phyloP scores from a whole-genome alignment of 106 monocot species.

The Ottelia alismoides region DNA sequence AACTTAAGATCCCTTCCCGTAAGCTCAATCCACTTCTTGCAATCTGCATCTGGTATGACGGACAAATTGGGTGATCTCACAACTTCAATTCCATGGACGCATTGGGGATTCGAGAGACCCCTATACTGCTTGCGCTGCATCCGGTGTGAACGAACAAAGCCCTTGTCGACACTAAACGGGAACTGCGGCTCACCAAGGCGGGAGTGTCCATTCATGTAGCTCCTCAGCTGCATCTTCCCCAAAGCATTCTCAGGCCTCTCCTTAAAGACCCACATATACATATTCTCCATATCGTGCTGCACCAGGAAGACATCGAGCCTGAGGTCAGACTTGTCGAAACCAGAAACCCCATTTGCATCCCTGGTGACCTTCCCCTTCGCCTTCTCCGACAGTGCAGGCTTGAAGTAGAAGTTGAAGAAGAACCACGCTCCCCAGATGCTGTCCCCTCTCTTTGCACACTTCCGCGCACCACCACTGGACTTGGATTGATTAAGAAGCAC shows the following conservation, averaged over 20 bases:
- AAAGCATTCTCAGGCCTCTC: slow-evolving; percentile 29
- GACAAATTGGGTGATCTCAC: slow-evolving; percentile 21
- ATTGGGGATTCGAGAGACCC: slow-evolving; percentile 32
- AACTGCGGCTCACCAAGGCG: slow-evolving; percentile 30
- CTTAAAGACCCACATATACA: slow-evolving; percentile 44
- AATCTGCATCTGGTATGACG: slow-evolving; percentile 14
- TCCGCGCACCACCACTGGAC: too few species aligned
- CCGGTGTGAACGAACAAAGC: slow-evolving; percentile 27
- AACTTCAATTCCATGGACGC: slow-evolving; percentile 30
- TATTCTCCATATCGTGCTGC: slow-evolving; percentile 42
- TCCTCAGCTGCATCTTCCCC: slow-evolving; percentile 37
- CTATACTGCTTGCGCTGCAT: slow-evolving; percentile 38
- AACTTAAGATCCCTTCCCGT: slow-evolving; percentile 31
- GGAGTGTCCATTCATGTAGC: slow-evolving; percentile 37
- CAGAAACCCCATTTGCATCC: slow-evolving; percentile 8
- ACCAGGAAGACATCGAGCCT: slow-evolving; percentile 24
- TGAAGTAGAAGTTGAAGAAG: slow-evolving; percentile 38
- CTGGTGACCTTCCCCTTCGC: slow-evolving; percentile 15
- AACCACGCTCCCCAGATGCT: slow-evolving; percentile 39
- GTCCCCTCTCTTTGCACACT: slow-evolving; percentile 22
- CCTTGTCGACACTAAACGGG: slow-evolving; percentile 25
- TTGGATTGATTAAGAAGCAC: slow-evolving; percentile 18
- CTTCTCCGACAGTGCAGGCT: slow-evolving; percentile 22
- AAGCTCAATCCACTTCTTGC: slow-evolving; percentile 30
- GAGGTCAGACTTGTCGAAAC: slow-evolving; percentile 24